Evolutionary conservation across 1,139 yeast genomes (phyloP).

Genomic region (Geotrichum siamense): DNA sequence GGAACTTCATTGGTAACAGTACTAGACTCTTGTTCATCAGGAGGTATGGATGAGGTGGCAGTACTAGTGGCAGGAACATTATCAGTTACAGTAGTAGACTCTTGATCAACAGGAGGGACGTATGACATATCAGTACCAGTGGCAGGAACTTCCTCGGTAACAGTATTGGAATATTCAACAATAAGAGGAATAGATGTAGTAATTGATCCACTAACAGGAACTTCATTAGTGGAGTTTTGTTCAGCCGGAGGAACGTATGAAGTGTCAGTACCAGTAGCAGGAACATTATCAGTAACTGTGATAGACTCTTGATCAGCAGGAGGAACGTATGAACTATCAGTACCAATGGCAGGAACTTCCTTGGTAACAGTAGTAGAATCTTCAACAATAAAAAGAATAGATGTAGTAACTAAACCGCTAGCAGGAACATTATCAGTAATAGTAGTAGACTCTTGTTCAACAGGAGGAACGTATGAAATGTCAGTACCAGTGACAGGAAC

Average conservation of each 20-base stretch:
- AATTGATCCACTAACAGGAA: background rate
- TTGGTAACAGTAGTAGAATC: background rate
- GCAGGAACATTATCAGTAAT: background rate
- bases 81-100: background rate
- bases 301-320: no score
- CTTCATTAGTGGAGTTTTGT: background rate
- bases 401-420: background rate
- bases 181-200: background rate
- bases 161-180: background rate
- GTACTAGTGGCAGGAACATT: background rate
- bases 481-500: no score
- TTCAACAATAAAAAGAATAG: background rate
- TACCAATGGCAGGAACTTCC: background rate
- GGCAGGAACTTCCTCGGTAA: background rate
- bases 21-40: background rate
- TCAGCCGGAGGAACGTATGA: background rate
- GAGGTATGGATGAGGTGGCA: slow-evolving; percentile 1
- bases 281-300: background rate
- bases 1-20: background rate
- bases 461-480: background rate
- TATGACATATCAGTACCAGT: background rate
- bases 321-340: no score
- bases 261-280: background rate
- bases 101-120: no score
- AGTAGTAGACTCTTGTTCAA: no score